Base-by-base conservation (phyloP, 73 alveolate species). In the Paramecium bursaria region DNA sequence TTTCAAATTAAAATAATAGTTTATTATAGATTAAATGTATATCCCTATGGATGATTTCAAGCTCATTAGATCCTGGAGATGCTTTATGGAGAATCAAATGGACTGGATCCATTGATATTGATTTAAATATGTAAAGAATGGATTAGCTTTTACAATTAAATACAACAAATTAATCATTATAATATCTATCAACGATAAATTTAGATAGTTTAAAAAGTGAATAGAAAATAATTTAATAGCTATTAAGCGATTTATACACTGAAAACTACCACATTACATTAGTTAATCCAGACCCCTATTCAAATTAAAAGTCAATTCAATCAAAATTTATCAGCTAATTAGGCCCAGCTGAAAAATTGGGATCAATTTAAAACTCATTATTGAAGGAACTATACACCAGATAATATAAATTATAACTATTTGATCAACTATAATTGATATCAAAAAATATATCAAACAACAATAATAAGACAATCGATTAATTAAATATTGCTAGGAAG, bases 21-120 rank as follows among this genome's bases (percentile, higher is more conserved):
- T 57, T 57, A 7, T 30, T 57, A 27, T 57, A 57, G 33, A 42
- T 57, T 3, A 57, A 57, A 15, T 57, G 76, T 13, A 57, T 57
- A 3, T 57, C 76, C 33, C 33, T 57, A n/a, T 57, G 76, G 76
- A 57, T 57, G 76, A 57, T 57, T 7, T 48, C 27, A 21, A 57
- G 19, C 9, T 30, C 76, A 27, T 30, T 57, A 3, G 22, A 57
- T 4, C 33, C 27, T n/a, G 10, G 33, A 30, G 33, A 29, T 30
- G 76, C 21, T 9, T 57, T 30, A 7, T 57, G 76, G 76, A 26
- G 33, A 3, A 30, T 19, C 17, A 31, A 57, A 30, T 57, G 76
- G 76, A n/a, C 27, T 30, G 76, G 76, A 30, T 30, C 33, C 2
- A 30, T 57, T 6, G 27, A 57, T 15, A 57, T 57, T 2, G 33